Base-by-base conservation (phyloP, 768 basidiomycete species). In the Pluteus cervinus region DNA sequence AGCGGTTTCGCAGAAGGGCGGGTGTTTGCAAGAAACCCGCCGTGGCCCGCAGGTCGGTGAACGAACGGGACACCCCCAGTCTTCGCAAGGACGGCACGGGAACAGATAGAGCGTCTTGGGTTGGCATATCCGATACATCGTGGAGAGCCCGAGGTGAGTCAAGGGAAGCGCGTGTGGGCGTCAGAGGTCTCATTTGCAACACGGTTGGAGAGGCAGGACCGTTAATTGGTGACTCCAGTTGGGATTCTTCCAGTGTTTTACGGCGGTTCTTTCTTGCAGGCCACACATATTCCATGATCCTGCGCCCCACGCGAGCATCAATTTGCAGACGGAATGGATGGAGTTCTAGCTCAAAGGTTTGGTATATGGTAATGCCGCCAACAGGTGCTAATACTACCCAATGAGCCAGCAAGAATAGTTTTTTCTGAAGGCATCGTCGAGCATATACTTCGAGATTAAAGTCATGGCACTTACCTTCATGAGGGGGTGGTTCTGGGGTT, bases 211-310 rank as follows among this genome's bases (percentile, higher is more conserved):
- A 24, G 18, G 32, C 24, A 17, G 32, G 10, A 24, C 14, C 10
- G 14, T 37, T 16, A 6, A 40, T 37, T 15, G 42, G 40, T 23
- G 49, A 46, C 36, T 55, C 54, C 12, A 45, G 33, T 24, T 34
- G 29, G 21, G 36, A 30, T 10, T 49, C 40, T 14, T 49, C 53
- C 20, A 51, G 45, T 8, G 42, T 45, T 36, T 58, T 55, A 4
- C 53, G 45, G 22, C 69, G 60, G 16, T 68, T 57, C 43, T 68
- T 68, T 20, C 82, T 72, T 16, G 75, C 69, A 16, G 84, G 81
- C 80, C 87, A 92, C 21, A 96, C 64, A 55, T 97, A 97, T 52
- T 87, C 84, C 76, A 89, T 79, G 40, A 97, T 83, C 39, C 78
- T 70, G 14, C 73, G 71, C 7, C 89, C 91, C 20, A 93, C 72